Evolutionary conservation across 1,284 basidiomycete genomes (phyloP).

Genomic region (Ceratobasidium theobromae): DNA sequence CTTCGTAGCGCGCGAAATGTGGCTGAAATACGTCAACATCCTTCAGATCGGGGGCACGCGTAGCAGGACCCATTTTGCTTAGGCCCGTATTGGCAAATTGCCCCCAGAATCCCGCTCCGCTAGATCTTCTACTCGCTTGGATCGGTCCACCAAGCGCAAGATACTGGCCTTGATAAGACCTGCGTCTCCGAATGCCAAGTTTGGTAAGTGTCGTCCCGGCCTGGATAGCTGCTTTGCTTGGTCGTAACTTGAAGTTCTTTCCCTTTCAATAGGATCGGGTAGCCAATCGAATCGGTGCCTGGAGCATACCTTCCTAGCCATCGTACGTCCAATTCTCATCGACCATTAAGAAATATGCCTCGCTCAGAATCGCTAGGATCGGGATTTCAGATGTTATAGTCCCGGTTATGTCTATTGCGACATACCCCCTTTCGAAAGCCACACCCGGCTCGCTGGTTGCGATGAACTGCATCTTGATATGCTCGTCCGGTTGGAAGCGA

Average conservation of each 20-base stretch:
- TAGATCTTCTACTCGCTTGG: slow-evolving; percentile 58
- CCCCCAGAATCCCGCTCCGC: slow-evolving; percentile 50
- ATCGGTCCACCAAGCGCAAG: slow-evolving; percentile 72
- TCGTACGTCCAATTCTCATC: slow-evolving; percentile 83
- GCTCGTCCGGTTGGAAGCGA: slow-evolving; percentile 73
- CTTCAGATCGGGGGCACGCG: neutral
- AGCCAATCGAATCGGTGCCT: no score
- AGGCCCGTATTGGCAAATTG: slow-evolving; percentile 80
- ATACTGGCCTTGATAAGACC: slow-evolving; percentile 81
- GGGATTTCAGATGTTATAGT: slow-evolving; percentile 97
- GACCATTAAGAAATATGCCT: slow-evolving; percentile 69
- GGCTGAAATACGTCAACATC: slow-evolving; percentile 53
- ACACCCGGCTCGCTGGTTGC: slow-evolving; percentile 50
- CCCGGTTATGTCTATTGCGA: slow-evolving; percentile 75
- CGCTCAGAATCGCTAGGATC: slow-evolving; percentile 85
- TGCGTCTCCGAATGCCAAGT: slow-evolving; percentile 87
- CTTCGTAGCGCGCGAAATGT: slow-evolving; percentile 75
- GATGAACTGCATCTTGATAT: slow-evolving; percentile 70
- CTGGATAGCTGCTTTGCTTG: slow-evolving; percentile 73
- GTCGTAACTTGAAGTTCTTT: slow-evolving; percentile 59
- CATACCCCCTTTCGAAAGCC: slow-evolving; percentile 59
- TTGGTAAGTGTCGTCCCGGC: slow-evolving; percentile 81
- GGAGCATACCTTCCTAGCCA: slow-evolving; percentile 65
- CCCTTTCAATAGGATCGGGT: no score
- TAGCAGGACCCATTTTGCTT: slow-evolving; percentile 66